A percentile compares a stretch with the other conserved stretches of the same genome.
These are phyloP conservation scores for Coniochaeta prunicola DNA, from an alignment of 2,329 filamentous ascomycete species.

Conservation along the genomic window DNA sequence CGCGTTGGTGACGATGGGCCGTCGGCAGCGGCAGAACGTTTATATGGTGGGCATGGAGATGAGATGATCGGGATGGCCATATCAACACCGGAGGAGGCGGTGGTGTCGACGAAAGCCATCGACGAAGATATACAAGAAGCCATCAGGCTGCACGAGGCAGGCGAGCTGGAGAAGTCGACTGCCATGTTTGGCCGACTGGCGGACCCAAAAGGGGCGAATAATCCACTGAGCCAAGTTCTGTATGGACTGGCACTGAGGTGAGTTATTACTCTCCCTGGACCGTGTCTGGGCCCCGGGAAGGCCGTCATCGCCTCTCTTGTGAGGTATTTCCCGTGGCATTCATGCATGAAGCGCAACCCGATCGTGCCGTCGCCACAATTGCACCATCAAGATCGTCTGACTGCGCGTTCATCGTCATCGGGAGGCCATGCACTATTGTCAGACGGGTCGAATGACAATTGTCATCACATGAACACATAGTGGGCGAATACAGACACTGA, in stretches of 20 bases:
- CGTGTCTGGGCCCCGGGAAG: not conserved
- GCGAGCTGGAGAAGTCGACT: slow-evolving; percentile 74
- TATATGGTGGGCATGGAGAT: slow-evolving; percentile 11
- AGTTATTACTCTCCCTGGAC: slow-evolving; percentile 21
- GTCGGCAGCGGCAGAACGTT: slow-evolving; percentile 12
- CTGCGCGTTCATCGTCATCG: not conserved
- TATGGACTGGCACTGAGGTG: slow-evolving; percentile 87
- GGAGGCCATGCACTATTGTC: not conserved
- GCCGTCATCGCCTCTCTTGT: slow-evolving; percentile 5
- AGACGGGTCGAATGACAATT: not conserved
- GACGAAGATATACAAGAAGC: slow-evolving; percentile 83
- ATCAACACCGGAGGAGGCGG: slow-evolving; percentile 10
- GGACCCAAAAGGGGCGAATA: slow-evolving; percentile 77
- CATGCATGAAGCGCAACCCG: not conserved
- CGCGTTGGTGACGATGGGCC: slow-evolving; percentile 14
- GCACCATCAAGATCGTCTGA: not conserved
- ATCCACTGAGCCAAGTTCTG: slow-evolving; percentile 89
- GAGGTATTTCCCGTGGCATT: not conserved
- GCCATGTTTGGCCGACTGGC: slow-evolving; percentile 77
- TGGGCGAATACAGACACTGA: not conserved
- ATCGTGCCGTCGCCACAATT: not conserved
- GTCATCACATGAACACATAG: not conserved
- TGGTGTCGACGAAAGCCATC: slow-evolving; percentile 43
- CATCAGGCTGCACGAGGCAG: slow-evolving; percentile 86
- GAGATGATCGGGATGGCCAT: not conserved